Evolutionary conservation across 768 basidiomycete species (phyloP).

Genomic region (Psilocybe azurescens): DNA sequence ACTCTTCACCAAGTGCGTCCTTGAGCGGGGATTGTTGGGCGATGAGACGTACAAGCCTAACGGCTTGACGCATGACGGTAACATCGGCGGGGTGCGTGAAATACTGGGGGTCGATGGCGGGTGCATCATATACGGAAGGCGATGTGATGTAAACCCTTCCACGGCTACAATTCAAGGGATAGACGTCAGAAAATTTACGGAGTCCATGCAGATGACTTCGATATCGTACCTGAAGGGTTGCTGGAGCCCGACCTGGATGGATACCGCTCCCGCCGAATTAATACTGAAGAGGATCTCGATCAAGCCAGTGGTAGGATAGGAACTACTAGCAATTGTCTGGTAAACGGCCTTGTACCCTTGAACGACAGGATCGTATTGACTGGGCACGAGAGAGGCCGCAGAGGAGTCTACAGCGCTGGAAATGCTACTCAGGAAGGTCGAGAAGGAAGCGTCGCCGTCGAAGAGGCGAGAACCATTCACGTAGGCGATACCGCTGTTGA

Average conservation of each 20-base stretch:
- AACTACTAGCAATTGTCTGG: constrained; percentile 42
- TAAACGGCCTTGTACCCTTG: constrained; percentile 64
- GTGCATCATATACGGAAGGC: constrained; percentile 60
- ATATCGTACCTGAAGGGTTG: constrained; percentile 56
- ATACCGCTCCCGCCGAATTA: constrained; percentile 42
- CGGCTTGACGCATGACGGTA: constrained; percentile 57
- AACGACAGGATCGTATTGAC: constrained; percentile 47
- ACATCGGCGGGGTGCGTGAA: constrained; percentile 59
- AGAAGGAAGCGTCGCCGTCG: constrained; percentile 31
- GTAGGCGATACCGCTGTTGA: constrained; percentile 71
- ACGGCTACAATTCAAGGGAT: constrained; percentile 4
- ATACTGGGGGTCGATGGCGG: constrained; percentile 71
- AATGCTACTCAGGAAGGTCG: constrained; percentile 24
- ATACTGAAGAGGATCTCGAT: constrained; percentile 60
- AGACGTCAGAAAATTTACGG: neutral
- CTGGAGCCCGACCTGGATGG: constrained; percentile 70
- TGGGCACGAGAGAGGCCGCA: constrained; percentile 43
- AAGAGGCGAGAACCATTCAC: constrained; percentile 57
- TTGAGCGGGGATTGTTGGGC: constrained; percentile 57
- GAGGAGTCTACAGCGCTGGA: constrained; percentile 15
- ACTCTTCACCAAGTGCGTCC: constrained; percentile 35
- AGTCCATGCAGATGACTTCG: neutral
- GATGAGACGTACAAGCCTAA: constrained; percentile 65
- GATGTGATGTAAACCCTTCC: constrained; percentile 59
- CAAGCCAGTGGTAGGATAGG: constrained; percentile 51